These are phyloP conservation scores for Leptomonas seymouri DNA, from an alignment of 208 protist genomes.

Conservation along the genomic window DNA sequence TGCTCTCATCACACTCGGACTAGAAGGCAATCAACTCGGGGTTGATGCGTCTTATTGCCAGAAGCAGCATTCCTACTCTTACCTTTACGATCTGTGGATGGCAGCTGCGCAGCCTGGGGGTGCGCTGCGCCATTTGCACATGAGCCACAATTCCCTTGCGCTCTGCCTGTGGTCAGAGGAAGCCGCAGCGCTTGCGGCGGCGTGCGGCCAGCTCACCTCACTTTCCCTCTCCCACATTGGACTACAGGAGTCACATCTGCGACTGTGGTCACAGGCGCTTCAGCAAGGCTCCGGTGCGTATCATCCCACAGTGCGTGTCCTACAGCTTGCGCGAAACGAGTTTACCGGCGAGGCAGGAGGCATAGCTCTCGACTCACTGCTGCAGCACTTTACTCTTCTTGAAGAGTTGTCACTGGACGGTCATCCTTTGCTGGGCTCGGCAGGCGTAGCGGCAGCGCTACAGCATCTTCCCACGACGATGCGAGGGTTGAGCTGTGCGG, in stretches of 20 bases:
- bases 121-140: constrained; percentile 50
- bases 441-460: constrained; percentile 37
- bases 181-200: constrained; percentile 40
- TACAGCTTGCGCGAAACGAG: constrained; percentile 67
- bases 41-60: constrained; percentile 19
- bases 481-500: constrained; percentile 44
- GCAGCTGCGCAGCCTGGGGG: constrained; percentile 28
- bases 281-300: constrained; percentile 1
- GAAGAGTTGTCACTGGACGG: constrained; percentile 66
- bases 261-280: constrained; percentile 44
- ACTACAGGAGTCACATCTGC: constrained; percentile 46
- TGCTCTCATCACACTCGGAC: constrained; percentile 43
- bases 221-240: constrained; percentile 58
- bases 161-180: constrained; percentile 61
- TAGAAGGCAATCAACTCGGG: constrained; percentile 77
- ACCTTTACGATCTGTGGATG: constrained; percentile 47
- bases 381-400: constrained; percentile 49
- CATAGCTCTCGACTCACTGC: constrained; percentile 35
- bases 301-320: constrained; percentile 27
- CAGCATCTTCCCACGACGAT: constrained; percentile 31
- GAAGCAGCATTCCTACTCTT: constrained; percentile 36
- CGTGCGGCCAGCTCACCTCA: constrained; percentile 47
- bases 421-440: constrained; percentile 42
- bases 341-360: constrained; percentile 42
- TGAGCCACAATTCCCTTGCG: constrained; percentile 70